Conservation (phyloP, 2,329 filamentous ascomycete genomes). For the Alternaria brassicicola region DNA sequence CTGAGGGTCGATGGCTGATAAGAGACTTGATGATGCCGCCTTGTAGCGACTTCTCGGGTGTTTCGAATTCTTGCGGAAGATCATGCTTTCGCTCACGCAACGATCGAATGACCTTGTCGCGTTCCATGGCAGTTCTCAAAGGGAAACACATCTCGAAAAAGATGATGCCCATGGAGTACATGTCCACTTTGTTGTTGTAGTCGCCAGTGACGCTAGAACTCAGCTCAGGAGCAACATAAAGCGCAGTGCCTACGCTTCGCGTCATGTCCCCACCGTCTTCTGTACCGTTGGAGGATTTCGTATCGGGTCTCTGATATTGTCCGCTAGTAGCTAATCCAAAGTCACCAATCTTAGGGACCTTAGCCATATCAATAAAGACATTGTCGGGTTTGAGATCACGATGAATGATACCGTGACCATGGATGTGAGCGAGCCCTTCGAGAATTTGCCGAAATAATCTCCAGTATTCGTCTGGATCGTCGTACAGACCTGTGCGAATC, state of each 20-base stretch:
- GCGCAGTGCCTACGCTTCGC: conserved; percentile 73
- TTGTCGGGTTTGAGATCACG: conserved; percentile 97
- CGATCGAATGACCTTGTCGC: conserved; percentile 68
- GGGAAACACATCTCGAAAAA: conserved; percentile 95
- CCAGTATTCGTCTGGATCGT: conserved; percentile 82
- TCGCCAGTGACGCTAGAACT: conserved; percentile 74
- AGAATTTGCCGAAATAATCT: conserved; percentile 88
- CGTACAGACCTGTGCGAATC: conserved; percentile 75
- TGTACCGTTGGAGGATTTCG: conserved; percentile 45
- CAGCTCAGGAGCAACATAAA: conserved; percentile 93
- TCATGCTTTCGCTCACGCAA: conserved; percentile 71
- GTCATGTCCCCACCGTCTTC: conserved; percentile 67
- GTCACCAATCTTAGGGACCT: conserved; percentile 94
- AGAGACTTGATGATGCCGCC: conserved; percentile 79
- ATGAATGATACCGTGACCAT: conserved; percentile 89
- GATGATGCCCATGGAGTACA: conserved; percentile 97
- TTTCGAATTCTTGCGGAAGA: conserved; percentile 75
- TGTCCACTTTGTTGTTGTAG: conserved; percentile 95
- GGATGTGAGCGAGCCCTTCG: conserved; percentile 88
- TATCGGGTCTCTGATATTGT: conserved; percentile 69
- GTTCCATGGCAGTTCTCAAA: conserved; percentile 67
- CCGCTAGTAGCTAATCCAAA: conserved; percentile 93
- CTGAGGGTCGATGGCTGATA: conserved; percentile 79
- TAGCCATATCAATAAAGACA: conserved; percentile 89
- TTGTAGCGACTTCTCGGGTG: conserved; percentile 71